A percentile compares a stretch with the other conserved stretches of the same genome.
phyloP scores from a whole-genome alignment of 2,329 filamentous ascomycete genomes.

The Arachnopeziza araneosa region DNA sequence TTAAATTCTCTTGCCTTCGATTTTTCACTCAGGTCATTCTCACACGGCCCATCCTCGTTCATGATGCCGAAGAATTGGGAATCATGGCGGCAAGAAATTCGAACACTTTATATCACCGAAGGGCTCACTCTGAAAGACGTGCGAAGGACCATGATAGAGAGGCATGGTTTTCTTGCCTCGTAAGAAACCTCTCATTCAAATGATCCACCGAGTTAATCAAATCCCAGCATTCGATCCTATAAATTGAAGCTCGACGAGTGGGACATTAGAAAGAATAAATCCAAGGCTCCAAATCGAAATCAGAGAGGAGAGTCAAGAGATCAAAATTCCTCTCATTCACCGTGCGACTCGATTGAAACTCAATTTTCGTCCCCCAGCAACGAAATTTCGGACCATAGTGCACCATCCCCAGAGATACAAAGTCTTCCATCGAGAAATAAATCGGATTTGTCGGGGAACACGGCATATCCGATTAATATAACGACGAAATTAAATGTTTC shows the following conservation, averaged over 20 bases:
- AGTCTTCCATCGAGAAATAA: neutral
- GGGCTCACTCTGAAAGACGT: constrained; percentile 10
- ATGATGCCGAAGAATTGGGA: constrained; percentile 11
- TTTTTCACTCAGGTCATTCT: neutral
- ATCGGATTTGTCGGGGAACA: neutral
- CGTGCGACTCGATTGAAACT: neutral
- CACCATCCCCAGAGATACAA: neutral
- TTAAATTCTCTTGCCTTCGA: neutral
- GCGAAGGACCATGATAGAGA: constrained; percentile 6
- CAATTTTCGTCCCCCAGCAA: neutral
- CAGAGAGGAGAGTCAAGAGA: neutral
- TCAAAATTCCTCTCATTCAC: neutral
- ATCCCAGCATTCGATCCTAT: constrained; percentile 9
- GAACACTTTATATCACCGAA: constrained; percentile 10
- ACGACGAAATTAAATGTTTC: neutral
- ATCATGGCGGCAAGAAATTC: constrained; percentile 8
- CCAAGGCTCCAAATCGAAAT: neutral
- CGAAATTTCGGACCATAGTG: neutral
- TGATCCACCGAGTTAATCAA: neutral
- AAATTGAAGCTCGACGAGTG: constrained; percentile 18
- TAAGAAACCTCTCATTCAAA: constrained; percentile 1
- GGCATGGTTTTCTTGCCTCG: constrained; percentile 12
- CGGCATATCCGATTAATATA: neutral
- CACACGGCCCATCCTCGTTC: neutral
- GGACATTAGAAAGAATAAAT: constrained; percentile 13